A percentile compares a stretch with the other conserved stretches of the same genome.
These are phyloP conservation scores for Microdochium bolleyi DNA, from an alignment of 2,329 filamentous ascomycete genomes.

Conservation along the genomic window DNA sequence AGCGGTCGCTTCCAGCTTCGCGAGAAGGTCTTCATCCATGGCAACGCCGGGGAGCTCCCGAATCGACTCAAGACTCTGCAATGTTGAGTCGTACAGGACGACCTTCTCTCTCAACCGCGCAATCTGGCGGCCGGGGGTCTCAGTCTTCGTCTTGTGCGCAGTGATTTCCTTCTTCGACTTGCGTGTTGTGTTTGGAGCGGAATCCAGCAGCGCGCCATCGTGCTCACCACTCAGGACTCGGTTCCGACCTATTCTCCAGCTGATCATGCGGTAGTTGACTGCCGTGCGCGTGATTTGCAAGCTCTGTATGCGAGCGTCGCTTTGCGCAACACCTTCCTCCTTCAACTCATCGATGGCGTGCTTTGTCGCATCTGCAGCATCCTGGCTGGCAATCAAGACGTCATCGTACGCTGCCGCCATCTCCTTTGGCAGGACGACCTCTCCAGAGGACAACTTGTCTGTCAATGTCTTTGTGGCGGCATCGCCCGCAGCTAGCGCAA, in stretches of 20 bases:
- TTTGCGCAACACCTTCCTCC: slow-evolving; percentile 73
- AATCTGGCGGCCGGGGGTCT: slow-evolving; percentile 67
- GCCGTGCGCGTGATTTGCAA: slow-evolving; percentile 88
- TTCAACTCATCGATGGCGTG: slow-evolving; percentile 85
- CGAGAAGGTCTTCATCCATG: slow-evolving; percentile 67
- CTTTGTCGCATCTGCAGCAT: slow-evolving; percentile 89
- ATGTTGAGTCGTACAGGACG: slow-evolving; percentile 82
- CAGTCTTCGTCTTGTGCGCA: slow-evolving; percentile 30
- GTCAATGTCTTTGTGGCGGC: slow-evolving; percentile 41
- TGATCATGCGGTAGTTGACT: slow-evolving; percentile 88
- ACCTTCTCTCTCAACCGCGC: slow-evolving; percentile 77
- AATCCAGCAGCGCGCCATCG: slow-evolving; percentile 61
- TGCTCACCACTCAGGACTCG: slow-evolving; percentile 75
- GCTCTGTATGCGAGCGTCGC: slow-evolving; percentile 83
- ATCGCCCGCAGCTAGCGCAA: slow-evolving; percentile 67
- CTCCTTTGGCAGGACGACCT: slow-evolving; percentile 47
- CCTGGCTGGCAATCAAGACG: slow-evolving; percentile 82
- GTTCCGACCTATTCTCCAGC: slow-evolving; percentile 91
- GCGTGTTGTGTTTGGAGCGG: slow-evolving; percentile 32
- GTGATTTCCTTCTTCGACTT: slow-evolving; percentile 46
- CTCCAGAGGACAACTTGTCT: slow-evolving; percentile 35
- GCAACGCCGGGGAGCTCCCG: slow-evolving; percentile 86
- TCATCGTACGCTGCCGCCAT: slow-evolving; percentile 84
- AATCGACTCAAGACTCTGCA: slow-evolving; percentile 86
- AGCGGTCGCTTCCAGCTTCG: slow-evolving; percentile 69